These are phyloP conservation scores for Phytopythium helicoides DNA, from an alignment of 352 stramenopile species.

Conservation along the genomic window DNA sequence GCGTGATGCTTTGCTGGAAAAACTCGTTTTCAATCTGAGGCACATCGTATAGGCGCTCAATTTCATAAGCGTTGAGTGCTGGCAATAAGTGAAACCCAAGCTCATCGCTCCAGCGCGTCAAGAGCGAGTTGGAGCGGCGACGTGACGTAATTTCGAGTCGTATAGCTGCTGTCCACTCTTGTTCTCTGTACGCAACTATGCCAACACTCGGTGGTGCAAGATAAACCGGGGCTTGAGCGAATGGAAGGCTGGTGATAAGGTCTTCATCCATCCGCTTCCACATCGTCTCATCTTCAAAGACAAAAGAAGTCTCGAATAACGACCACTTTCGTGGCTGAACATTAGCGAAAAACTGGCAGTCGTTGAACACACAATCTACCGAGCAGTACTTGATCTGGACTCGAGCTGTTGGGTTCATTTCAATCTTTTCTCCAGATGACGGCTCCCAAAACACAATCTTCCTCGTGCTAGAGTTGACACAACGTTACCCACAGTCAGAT, in stretches of 20 bases:
- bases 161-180: constrained; percentile 43
- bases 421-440: constrained; percentile 52
- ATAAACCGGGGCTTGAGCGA: constrained; percentile 18
- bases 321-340: constrained; percentile 50
- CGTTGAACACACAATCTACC: constrained; percentile 85
- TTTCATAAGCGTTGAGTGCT: constrained; percentile 86
- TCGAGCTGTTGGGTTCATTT: constrained; percentile 16
- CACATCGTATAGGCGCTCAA: constrained; percentile 70
- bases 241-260: constrained; percentile 46
- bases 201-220: constrained; percentile 30
- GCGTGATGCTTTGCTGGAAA: constrained; percentile 82
- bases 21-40: constrained; percentile 71
- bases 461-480: neutral
- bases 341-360: constrained; percentile 73
- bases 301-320: constrained; percentile 43
- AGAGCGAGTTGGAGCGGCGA: constrained; percentile 41
- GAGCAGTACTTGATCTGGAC: constrained; percentile 41
- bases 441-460: constrained; percentile 72
- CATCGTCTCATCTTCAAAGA: constrained; percentile 54
- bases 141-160: constrained; percentile 35
- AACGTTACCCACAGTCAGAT: constrained; percentile 3
- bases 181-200: constrained; percentile 33
- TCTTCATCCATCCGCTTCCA: constrained; percentile 62
- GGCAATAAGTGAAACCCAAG: constrained; percentile 79
- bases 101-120: constrained; percentile 73